A percentile compares a stretch with the other conserved stretches of the same genome.
Conservation (phyloP, 768 basidiomycete genomes). For the Mycena amicta region DNA sequence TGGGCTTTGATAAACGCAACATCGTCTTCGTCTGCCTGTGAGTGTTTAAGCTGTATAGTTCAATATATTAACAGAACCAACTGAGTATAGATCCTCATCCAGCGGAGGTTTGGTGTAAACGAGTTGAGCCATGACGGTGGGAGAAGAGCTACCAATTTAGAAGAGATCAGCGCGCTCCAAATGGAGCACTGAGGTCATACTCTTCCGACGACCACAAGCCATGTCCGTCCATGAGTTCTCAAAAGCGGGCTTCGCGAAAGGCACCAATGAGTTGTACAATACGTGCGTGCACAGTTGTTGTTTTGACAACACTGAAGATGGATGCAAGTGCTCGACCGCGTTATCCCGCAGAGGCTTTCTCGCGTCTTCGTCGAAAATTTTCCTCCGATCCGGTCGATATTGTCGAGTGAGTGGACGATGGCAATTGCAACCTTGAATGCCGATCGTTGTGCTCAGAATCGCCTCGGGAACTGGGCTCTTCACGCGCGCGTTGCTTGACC, state of each 20-base stretch:
- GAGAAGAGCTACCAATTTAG: background rate
- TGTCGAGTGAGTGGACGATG: constrained; percentile 43
- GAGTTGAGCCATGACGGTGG: background rate
- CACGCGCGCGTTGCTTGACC: constrained; percentile 57
- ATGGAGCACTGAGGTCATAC: background rate
- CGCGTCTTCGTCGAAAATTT: constrained; percentile 43
- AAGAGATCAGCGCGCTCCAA: too few species aligned
- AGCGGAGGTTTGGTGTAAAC: constrained; percentile 7
- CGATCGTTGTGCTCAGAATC: constrained; percentile 35
- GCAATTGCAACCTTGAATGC: background rate
- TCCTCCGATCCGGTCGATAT: constrained; percentile 38
- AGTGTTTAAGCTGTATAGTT: background rate
- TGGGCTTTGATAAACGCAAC: constrained; percentile 30
- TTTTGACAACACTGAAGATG: too few species aligned
- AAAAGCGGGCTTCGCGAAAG: constrained; percentile 52
- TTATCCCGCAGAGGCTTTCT: constrained; percentile 52
- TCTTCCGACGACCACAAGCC: background rate
- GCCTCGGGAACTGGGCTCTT: constrained; percentile 69
- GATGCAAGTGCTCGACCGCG: constrained; percentile 53
- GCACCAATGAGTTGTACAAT: constrained; percentile 66
- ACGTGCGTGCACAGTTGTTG: constrained; percentile 36
- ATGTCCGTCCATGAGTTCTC: constrained; percentile 46
- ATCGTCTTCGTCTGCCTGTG: constrained; percentile 13
- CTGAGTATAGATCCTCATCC: constrained; percentile 12
- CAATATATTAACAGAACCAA: background rate